These are phyloP conservation scores for Aureobasidium sp. DNA, from an alignment of 2,329 filamentous ascomycete species.

Conservation along the genomic window DNA sequence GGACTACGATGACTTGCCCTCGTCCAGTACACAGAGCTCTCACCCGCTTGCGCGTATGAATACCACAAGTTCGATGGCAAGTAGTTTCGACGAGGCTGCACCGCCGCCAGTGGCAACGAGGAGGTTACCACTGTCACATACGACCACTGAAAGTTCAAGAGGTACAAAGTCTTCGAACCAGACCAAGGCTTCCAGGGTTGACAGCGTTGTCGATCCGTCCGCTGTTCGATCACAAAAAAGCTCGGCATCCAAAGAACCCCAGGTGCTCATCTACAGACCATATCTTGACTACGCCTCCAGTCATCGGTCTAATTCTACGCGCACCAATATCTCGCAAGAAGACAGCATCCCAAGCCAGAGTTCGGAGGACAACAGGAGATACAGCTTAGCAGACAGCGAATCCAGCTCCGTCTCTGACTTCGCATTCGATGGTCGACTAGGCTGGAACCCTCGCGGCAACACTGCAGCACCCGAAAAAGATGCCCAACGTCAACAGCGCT, in stretches of 20 bases:
- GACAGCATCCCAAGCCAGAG: not conserved
- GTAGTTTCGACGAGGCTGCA: conserved; percentile 7
- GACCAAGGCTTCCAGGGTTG: not conserved
- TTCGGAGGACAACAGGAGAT: not conserved
- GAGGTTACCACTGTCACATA: not conserved
- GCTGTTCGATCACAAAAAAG: not conserved
- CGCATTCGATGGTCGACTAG: conserved; percentile 18
- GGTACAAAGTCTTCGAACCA: not conserved
- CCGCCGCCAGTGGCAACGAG: not conserved
- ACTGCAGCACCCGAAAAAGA: not conserved
- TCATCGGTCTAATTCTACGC: not conserved
- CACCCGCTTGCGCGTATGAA: conserved; percentile 3
- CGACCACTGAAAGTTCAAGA: not conserved
- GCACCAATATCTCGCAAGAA: not conserved
- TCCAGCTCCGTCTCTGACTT: conserved; percentile 16
- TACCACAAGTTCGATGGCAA: not conserved
- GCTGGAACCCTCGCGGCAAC: conserved; percentile 14
- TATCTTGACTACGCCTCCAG: conserved; percentile 8
- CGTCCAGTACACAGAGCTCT: not conserved
- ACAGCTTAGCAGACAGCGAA: conserved; percentile 16
- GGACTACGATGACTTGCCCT: not conserved
- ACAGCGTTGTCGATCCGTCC: conserved; percentile 1
- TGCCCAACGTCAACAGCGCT: conserved; percentile 3
- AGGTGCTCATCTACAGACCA: conserved; percentile 1
- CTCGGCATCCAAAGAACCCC: not conserved